Base-by-base conservation (phyloP, 2,329 filamentous ascomycete genomes). In the Neurospora crassa region DNA sequence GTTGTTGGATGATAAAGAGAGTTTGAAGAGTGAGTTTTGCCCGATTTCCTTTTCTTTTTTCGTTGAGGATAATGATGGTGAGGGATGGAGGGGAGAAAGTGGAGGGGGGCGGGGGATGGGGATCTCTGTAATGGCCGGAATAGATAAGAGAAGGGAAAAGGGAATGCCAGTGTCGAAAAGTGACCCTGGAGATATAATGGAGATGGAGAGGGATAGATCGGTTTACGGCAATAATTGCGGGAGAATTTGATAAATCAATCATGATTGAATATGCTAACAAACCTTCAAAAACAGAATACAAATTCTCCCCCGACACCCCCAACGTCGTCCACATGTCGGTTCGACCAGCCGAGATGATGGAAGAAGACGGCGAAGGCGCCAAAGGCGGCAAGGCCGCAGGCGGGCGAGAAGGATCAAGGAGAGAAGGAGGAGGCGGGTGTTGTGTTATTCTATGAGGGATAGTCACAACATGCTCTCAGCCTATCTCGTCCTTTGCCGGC, bases 271-370 rank as follows among this genome's bases (percentile, higher is more conserved):
- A 40, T 40, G 42, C 67, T 73, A 63, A 70, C 68, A 37, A 45
- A 2, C 5, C 24, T 0, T 18, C 18, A 42, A 72, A 74, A 67
- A 5, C 77, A 97, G 93, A 94, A 75, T 94, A 92, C 78, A 91
- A 89, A 73, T 93, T 96, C 78, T 92, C 88, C 77, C 85, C 85
- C 40, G 90, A 93, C 74, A 84, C 86, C 12, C 88, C 92, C 8
- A 97, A 97, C 75, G 92, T 97, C 40, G 90, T 97, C n/a, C 94
- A 97, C 81, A 97, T 97, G 93, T 95, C 92, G 6, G 90, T 97
- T 76, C 92, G 92, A 76, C 94, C 94, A 2, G 91, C 94, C 78
- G 93, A 97, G 78, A 87, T 95, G 73, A 91, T 96, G 74, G 93
- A 96, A 77, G 89, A 91, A 75, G 90, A 92, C 34, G 53, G 24